A percentile compares a stretch with the other conserved stretches of the same genome.
Evolutionary conservation across 75 land plant genomes (phyloP).

Genomic region (Cryptomeria japonica): DNA sequence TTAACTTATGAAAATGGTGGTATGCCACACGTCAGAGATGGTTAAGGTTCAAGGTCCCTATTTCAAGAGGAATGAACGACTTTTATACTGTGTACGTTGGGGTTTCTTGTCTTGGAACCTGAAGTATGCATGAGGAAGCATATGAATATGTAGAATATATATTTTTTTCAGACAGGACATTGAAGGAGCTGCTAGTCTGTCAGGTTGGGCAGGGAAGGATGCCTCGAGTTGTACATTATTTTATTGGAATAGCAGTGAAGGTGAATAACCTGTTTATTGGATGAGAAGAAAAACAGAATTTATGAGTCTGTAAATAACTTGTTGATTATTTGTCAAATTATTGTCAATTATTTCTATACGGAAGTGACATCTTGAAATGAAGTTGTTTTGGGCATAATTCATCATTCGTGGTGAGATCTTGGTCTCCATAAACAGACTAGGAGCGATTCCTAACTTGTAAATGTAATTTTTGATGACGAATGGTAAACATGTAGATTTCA

Average conservation of each 20-base stretch:
- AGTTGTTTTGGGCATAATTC: background rate
- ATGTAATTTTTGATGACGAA: background rate
- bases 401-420: background rate
- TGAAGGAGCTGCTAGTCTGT: slow-evolving; percentile 4
- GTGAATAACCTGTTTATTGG: slow-evolving; percentile 1
- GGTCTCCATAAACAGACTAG: background rate
- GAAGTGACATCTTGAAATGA: slow-evolving; percentile 6
- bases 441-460: slow-evolving; percentile 8
- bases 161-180: background rate
- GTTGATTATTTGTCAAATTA: background rate
- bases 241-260: background rate
- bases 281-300: background rate
- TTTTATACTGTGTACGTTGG: background rate
- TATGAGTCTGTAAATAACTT: slow-evolving; percentile 1
- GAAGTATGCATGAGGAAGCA: background rate
- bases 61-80: background rate
- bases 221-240: slow-evolving; percentile 7
- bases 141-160: slow-evolving; percentile 10
- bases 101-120: slow-evolving; percentile 1
- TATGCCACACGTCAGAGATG: slow-evolving; percentile 31
- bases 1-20: slow-evolving; percentile 20
- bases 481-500: slow-evolving; percentile 1
- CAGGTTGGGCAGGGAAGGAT: background rate
- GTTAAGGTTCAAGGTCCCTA: background rate
- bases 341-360: background rate